Evolutionary conservation across 306 rosid genomes (phyloP).

Genomic region (Rubus parviflorus): DNA sequence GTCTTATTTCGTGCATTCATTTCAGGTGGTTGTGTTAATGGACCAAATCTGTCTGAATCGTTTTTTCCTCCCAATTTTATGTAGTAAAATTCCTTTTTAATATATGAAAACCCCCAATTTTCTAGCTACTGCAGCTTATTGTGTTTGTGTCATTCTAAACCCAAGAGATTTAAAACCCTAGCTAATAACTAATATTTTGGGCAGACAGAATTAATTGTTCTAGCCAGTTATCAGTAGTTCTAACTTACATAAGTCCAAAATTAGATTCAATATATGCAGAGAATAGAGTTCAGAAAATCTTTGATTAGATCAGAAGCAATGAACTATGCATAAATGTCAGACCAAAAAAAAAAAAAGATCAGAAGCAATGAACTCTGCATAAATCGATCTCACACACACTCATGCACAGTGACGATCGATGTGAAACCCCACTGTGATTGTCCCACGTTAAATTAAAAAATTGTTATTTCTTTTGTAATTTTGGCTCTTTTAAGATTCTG

Average conservation of each 20-base stretch:
- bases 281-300: not conserved
- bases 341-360: no score
- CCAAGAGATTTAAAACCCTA: slow-evolving; percentile 1
- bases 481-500: slow-evolving; percentile 45
- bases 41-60: not conserved
- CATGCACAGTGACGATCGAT: slow-evolving; percentile 10
- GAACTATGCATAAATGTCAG: no score
- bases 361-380: not conserved
- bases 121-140: not conserved
- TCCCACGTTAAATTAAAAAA: slow-evolving; percentile 14
- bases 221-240: not conserved
- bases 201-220: not conserved
- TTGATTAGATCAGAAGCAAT: not conserved
- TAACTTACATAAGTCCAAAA: not conserved
- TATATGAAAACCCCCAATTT: not conserved
- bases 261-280: not conserved
- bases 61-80: not conserved
- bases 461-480: slow-evolving; percentile 23
- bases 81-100: not conserved
- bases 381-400: not conserved
- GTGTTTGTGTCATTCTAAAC: not conserved
- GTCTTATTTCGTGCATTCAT: not conserved
- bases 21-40: not conserved
- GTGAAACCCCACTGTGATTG: slow-evolving; percentile 30
- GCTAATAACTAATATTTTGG: not conserved